Base-by-base conservation (phyloP, 2,329 filamentous ascomycete species). In the Clarireedia sp. region DNA sequence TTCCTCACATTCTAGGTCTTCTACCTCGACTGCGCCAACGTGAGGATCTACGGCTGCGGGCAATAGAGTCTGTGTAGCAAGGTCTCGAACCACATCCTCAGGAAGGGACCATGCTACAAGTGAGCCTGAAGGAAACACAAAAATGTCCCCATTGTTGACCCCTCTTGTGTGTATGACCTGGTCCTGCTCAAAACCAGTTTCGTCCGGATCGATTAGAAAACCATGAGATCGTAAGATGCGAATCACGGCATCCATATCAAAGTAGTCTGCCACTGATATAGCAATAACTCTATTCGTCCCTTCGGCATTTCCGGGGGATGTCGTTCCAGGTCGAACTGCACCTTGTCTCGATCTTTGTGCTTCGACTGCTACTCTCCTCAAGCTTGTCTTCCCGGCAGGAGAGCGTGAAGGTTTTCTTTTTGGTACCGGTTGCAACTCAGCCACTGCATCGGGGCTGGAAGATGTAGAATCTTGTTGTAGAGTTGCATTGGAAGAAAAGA, bases 111-210 rank as follows among this genome's bases (percentile, higher is more conserved):
- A 99, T 23, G 89, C 86, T 5, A 97, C 94, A 7, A 97, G 80
- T 12, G 91, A 95, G 10, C 94, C 94, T 0, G 91, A 96, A 8
- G 92, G 90, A 63, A 99, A 99, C 55, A 99, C 85, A 68, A 97
- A 97, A 50, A 97, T 83, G 72, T 99, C 94, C 36, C 90, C 91
- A 56, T 82, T 77, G 67, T 82, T 79, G 57, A 78, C 75, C 8
- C 77, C 76, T 51, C 80, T 74, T 6, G 81, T 82, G 65, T 86
- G 82, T 48, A 86, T 78, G 5, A 86, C 81, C 64, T 85, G 81
- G 60, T 75, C 75, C 47, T 76, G 73, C 61, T 84, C 80, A 62
- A 86, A 84, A 14, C 76, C 79, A 12, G 78, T 82, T 48, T 71
- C 73, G 62, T 86, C 80, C 2, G 82, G 82, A 63, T 86, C 81